Evolutionary conservation across 345 rosid genomes (phyloP), one percentile per base, ranked within the genome.

Genomic region (Rhodamnia argentea): DNA sequence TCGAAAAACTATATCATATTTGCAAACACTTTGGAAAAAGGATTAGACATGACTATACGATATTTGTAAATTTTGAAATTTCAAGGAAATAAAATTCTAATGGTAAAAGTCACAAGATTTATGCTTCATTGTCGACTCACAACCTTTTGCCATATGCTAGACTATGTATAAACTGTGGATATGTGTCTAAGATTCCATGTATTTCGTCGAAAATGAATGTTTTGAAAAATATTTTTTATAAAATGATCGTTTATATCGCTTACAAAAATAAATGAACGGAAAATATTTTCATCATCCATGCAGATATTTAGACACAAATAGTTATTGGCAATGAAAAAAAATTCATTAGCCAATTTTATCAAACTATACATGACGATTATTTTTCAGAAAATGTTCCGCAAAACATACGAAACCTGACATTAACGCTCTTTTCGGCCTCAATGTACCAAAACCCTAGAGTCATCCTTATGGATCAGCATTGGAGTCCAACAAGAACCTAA

Each of bases 401-500:
- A 51, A 51, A 12, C 52, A 51, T 11, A 51, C 52, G 14, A 51
- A 51, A 51, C 52, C 14, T 9, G 47, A 37, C 11, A 18, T 18
- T 11, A 70, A 70, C 13, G 7, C 47, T 18, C 18, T 18, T 70
- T 37, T 18, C 2, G 26, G 81, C 26, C 47, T 10, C 13, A 70
- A 5, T 22, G 47, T 70, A 37, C 81, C 81, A 37, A 70, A 37
- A 18, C 81, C 42, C 26, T 20, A 37, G 10, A 20, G 32, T 37
- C 47, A 70, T 70, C 81, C 47, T 37, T 10, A 40, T 18, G 81
- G 81, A 70, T 70, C 26, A 47, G 81, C 26, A 70, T 18, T 10
- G 81, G 81, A 70, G 81, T 70, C 81, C 81, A 55, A 37, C 78
- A 29, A 74, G 9, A 37, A 84, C 82, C 91, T 84, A 89, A 89